Evolutionary conservation across 2,329 filamentous ascomycete genomes (phyloP), one percentile per base, ranked within the genome.

Genomic region (Diaporthe vexans): DNA sequence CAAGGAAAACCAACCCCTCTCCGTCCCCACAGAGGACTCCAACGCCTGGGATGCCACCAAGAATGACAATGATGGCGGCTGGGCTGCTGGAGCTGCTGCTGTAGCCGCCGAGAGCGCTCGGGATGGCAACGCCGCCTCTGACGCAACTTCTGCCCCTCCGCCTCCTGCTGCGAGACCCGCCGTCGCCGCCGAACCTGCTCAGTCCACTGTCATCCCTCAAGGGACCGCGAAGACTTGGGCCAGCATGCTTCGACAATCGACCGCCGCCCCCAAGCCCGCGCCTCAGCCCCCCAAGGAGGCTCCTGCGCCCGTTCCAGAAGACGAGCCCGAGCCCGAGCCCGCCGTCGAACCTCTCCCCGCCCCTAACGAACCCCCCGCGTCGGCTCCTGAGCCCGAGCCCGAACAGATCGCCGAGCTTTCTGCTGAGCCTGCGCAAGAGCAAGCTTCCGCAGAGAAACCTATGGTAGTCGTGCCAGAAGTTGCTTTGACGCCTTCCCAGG

Each of bases 21-120:
- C 92, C 74, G 87, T 94, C 74, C 92, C 93, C 57, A 94, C 93
- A 76, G 89, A 91, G 76, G 93, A 95, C 80, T 93, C 93, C 19
- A 82, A 85, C 75, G 91, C 89, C 75, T 94, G 91, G 91, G 89
- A 87, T 75, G 82, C 87, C 61, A 79, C 84, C 48, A 83, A 85
- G 76, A 76, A 82, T 43, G 81, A 83, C 69, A 85, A 86, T 58
- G 81, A 85, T 59, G 76, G 80, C 61, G 80, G 84, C 68, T 75
- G 75, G 73, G 65, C 54, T 54, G 69, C 74, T 43, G 57, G 63
- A n/a, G 63, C 63, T 40, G 73, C 74, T 57, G 57, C 69, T 54
- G 74, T 73, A 21, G 74, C 74, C 46, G 72, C 68, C 83, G 81
- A 79, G 78, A 85, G 82, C 74, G 83, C 82, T 68, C 89, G 86